Base-by-base conservation (phyloP, 2,329 filamentous ascomycete genomes). In the Cryphonectria nitschkei region DNA sequence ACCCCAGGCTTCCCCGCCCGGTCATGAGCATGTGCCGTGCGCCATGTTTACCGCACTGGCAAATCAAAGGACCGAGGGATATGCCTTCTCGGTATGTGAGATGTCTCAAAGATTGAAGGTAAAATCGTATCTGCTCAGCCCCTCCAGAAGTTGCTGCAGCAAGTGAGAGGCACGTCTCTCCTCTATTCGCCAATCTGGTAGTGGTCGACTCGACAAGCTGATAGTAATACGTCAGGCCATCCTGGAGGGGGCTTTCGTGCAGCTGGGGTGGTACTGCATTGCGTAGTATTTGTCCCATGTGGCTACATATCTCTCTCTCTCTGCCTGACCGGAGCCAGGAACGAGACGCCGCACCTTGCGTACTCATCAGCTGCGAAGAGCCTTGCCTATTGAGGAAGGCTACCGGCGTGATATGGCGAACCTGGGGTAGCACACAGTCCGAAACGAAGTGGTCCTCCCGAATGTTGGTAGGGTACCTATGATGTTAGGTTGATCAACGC, bases 381-480 rank as follows among this genome's bases (percentile, higher is more conserved):
- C 54, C 70, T 65, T 68, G 52, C 34, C 34, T 52, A 61, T 41
- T 46, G 56, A 61, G 70, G 46, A 39, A 58, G 52, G 41, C 32
- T 67, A 41, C 68, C 70, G 65, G 34, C 52, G 61, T 26, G 26
- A 67, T 64, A 63, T 68, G 58, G 65, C 61, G 41, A 26, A 41
- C 64, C 69, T 68, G 69, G 66, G 69, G 69, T 70, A 58, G 65
- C 66, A 68, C 50, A 65, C 65, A 54, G 43, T 14, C 46, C 56
- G 58, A 63, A 46, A 64, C 22, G 50, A 46, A 37, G 60, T 67
- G 54, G 60, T 39, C 68, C 65, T 72, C 43, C 26, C 60, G 60
- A 29, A 3, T 32, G 65, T 52, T 68, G 63, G 69, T 64, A 67
- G 52, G 34, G 37, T 14, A 58, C 46, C 68, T 43, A 32, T 43